These are phyloP conservation scores for Dipteronia dyeriana DNA, from an alignment of 345 rosid species.

Conservation along the genomic window DNA sequence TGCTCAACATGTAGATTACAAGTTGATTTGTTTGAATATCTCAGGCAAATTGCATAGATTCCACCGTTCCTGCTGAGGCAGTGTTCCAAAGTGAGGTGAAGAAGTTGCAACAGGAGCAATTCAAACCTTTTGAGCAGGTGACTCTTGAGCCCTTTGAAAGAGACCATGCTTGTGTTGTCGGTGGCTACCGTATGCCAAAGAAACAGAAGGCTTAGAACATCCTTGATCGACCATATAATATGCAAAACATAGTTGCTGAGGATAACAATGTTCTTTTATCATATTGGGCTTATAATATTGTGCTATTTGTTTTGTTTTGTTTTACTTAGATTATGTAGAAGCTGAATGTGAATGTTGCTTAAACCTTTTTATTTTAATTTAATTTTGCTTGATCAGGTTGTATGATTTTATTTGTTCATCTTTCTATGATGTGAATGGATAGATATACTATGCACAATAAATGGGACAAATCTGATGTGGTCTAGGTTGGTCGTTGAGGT, in stretches of 20 bases:
- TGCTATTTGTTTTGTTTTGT: background rate
- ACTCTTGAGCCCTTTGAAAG: constrained; percentile 96
- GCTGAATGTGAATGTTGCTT: background rate
- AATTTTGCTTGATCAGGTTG: background rate
- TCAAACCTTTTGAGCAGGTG: constrained; percentile 87
- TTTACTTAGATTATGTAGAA: background rate
- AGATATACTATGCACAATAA: too few species aligned
- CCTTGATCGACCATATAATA: background rate
- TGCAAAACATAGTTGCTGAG: background rate
- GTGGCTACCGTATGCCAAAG: constrained; percentile 86
- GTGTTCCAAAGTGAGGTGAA: constrained; percentile 87
- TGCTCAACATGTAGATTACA: too few species aligned
- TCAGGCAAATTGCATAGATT: constrained; percentile 94
- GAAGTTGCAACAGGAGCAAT: constrained; percentile 81
- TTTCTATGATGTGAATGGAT: too few species aligned
- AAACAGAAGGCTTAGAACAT: constrained; percentile 51
- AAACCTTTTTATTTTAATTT: background rate
- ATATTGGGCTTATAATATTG: background rate
- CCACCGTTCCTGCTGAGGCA: constrained; percentile 82
- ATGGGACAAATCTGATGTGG: too few species aligned
- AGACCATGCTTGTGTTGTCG: constrained; percentile 95
- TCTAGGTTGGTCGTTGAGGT: too few species aligned
- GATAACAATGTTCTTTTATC: background rate
- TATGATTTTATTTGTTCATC: too few species aligned
- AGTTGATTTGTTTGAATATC: background rate